phyloP scores from a whole-genome alignment of 805 yeast genomes.

The Lachancea nothofagi region DNA sequence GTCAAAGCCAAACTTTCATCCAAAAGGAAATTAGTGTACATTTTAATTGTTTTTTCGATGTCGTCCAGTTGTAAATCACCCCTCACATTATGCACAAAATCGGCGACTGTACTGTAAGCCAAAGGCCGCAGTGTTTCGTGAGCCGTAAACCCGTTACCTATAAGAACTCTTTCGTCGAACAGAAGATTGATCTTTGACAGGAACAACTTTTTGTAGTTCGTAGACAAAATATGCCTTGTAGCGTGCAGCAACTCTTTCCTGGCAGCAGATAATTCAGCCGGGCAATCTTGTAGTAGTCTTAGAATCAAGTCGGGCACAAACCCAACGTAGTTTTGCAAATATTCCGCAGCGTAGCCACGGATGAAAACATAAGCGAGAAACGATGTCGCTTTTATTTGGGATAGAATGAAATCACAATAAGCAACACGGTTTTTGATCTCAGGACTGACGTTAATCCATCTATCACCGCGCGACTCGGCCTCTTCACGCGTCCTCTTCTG shows the following conservation, averaged over 20 bases:
- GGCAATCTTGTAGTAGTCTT: constrained; percentile 88
- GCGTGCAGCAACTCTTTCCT: constrained; percentile 91
- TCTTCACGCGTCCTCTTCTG: constrained; percentile 62
- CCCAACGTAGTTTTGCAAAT: constrained; percentile 48
- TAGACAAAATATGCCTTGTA: constrained; percentile 87
- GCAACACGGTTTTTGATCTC: constrained; percentile 68
- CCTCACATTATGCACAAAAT: constrained; percentile 87
- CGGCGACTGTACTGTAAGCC: constrained; percentile 94
- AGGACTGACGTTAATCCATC: constrained; percentile 68
- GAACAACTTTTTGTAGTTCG: constrained; percentile 77
- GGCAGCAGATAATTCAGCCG: constrained; percentile 85
- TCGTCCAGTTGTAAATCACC: constrained; percentile 75
- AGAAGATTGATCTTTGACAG: constrained; percentile 79
- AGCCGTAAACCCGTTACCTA: constrained; percentile 91
- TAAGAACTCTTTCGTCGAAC: constrained; percentile 78
- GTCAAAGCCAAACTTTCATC: constrained; percentile 80
- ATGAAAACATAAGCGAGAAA: constrained; percentile 88
- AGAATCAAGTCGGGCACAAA: constrained; percentile 83
- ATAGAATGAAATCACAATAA: constrained; percentile 81
- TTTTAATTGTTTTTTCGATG: constrained; percentile 79
- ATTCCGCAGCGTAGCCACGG: constrained; percentile 69
- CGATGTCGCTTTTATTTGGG: constrained; percentile 95
- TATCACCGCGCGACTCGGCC: constrained; percentile 50
- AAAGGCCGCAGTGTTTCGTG: constrained; percentile 85
- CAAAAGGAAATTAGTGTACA: constrained; percentile 73